Evolutionary conservation across 192 early-diverging fungal genomes (phyloP).

Genomic region (Backusella tarrabulga): DNA sequence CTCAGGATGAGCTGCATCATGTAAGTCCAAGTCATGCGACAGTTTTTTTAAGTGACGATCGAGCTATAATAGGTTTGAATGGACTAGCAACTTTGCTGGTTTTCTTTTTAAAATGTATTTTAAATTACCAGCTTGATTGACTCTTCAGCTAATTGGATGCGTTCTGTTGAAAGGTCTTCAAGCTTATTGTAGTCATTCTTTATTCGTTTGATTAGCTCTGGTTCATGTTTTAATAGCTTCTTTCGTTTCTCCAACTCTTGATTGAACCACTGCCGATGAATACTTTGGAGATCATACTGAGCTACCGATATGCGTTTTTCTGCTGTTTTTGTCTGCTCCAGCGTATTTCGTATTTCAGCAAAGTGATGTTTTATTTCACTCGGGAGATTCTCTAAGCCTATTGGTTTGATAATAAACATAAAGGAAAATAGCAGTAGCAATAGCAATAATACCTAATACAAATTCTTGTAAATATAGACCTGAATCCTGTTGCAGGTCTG

Average conservation of each 20-base stretch:
- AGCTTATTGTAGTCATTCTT: conserved; percentile 29
- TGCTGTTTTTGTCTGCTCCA: conserved; percentile 25
- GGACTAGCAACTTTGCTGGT: neutral
- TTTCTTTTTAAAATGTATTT: neutral
- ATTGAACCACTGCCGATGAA: conserved; percentile 30
- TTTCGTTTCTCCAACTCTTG: conserved; percentile 21
- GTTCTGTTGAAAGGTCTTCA: conserved; percentile 21
- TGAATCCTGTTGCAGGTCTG: conserved; percentile 31
- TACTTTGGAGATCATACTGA: conserved; percentile 25
- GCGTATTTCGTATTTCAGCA: conserved; percentile 31
- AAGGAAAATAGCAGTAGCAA: neutral
- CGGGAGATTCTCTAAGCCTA: conserved; percentile 40
- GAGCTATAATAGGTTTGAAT: conserved; percentile 17
- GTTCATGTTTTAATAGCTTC: conserved; percentile 26
- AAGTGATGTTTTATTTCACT: conserved; percentile 37
- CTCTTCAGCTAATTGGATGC: conserved; percentile 29
- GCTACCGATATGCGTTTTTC: conserved; percentile 22
- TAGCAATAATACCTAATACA: conserved; percentile 15
- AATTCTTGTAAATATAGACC: conserved; percentile 35
- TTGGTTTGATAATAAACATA: neutral
- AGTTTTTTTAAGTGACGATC: conserved; percentile 29
- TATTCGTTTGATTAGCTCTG: conserved; percentile 22
- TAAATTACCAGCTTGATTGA: conserved; percentile 26
- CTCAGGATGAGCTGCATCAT: conserved; percentile 19
- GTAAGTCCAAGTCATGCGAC: conserved; percentile 26